These are phyloP conservation scores for Eucalyptus brandiana DNA, from an alignment of 345 rosid genomes.

Conservation along the genomic window DNA sequence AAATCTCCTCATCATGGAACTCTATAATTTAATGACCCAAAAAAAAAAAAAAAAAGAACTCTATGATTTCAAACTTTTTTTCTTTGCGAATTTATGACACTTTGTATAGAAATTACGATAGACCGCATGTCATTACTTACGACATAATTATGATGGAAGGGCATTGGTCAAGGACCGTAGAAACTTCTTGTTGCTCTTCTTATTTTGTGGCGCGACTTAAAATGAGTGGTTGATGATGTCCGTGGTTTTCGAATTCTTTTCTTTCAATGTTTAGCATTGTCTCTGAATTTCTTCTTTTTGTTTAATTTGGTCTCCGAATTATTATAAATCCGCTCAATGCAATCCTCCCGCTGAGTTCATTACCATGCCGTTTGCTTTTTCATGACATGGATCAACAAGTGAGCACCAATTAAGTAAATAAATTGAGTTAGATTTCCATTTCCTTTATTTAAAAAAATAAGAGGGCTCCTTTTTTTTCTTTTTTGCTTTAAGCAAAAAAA, in stretches of 20 bases:
- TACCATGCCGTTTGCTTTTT: neutral
- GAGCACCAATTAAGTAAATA: fast-evolving
- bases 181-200: too few species aligned
- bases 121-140: fast-evolving
- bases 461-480: too few species aligned
- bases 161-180: too few species aligned
- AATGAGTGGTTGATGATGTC: fast-evolving
- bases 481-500: too few species aligned
- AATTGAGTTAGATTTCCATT: neutral
- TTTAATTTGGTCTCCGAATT: neutral
- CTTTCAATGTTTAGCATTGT: fast-evolving
- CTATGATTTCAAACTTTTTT: too few species aligned
- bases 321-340: neutral
- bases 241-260: fast-evolving
- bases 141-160: too few species aligned
- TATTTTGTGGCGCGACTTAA: too few species aligned
- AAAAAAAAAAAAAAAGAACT: too few species aligned
- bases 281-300: too few species aligned
- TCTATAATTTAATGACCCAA: neutral
- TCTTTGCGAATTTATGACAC: too few species aligned
- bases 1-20: neutral
- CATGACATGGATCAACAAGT: neutral
- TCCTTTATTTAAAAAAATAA: too few species aligned
- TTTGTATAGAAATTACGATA: too few species aligned
- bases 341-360: fast-evolving